Conservation (phyloP, 768 basidiomycete species). For the Lentinula aciculospora region DNA sequence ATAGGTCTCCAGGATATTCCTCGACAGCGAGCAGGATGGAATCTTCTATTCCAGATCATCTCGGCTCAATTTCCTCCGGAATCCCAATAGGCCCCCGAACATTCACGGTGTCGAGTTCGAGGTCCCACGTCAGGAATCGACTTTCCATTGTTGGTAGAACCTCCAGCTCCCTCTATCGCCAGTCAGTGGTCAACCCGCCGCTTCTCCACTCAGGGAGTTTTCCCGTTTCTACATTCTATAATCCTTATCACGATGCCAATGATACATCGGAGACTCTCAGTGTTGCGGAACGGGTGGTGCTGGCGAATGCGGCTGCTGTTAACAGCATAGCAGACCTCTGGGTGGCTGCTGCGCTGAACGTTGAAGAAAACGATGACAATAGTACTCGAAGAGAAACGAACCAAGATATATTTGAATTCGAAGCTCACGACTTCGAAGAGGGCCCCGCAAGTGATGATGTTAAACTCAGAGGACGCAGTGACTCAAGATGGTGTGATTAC, state of each 20-base stretch:
- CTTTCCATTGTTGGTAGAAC: neutral
- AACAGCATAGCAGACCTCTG: conserved; percentile 94
- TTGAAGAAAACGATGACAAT: conserved; percentile 53
- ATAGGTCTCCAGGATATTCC: no score
- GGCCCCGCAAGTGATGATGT: neutral
- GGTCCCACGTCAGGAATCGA: neutral
- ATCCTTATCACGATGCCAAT: neutral
- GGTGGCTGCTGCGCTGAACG: conserved; percentile 97
- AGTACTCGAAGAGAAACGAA: neutral
- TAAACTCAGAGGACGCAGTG: neutral
- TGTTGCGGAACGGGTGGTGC: conserved; percentile 83
- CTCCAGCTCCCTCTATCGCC: neutral
- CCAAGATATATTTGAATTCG: neutral
- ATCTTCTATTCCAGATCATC: neutral
- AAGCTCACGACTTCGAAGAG: neutral
- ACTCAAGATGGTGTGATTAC: neutral
- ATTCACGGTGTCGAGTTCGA: neutral
- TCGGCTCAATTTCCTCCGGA: neutral
- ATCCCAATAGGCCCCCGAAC: conserved; percentile 3
- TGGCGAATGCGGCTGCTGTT: conserved; percentile 93
- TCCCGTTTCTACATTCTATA: neutral
- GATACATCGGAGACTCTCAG: conserved; percentile 26
- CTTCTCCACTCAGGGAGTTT: neutral
- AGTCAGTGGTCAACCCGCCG: neutral
- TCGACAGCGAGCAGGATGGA: neutral